These are phyloP conservation scores for Orychophragmus violaceus DNA, from an alignment of 345 rosid genomes.

Conservation along the genomic window DNA sequence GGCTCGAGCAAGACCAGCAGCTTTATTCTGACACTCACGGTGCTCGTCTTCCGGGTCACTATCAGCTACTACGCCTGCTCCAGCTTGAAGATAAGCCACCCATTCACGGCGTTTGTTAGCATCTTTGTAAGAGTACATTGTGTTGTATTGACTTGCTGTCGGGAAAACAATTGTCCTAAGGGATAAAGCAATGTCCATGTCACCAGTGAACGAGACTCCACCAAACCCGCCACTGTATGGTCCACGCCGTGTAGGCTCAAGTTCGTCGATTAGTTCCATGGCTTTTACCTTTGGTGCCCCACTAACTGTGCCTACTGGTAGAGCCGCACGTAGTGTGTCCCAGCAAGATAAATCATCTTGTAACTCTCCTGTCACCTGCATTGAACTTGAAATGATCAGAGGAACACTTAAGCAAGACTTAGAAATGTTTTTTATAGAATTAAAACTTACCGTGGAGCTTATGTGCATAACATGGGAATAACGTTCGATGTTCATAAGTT, in stretches of 20 bases:
- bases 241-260: slow-evolving; percentile 75
- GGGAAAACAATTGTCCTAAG: slow-evolving; percentile 82
- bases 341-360: slow-evolving; percentile 63
- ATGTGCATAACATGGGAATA: slow-evolving; percentile 97
- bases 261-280: slow-evolving; percentile 74
- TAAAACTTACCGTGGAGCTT: slow-evolving; percentile 71
- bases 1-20: slow-evolving; percentile 75
- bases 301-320: slow-evolving; percentile 89
- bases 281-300: slow-evolving; percentile 95
- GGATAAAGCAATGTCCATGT: slow-evolving; percentile 78
- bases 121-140: slow-evolving; percentile 63
- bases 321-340: slow-evolving; percentile 74
- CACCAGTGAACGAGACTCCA: slow-evolving; percentile 66
- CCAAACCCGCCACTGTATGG: slow-evolving; percentile 95
- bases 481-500: slow-evolving; percentile 80
- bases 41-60: slow-evolving; percentile 72
- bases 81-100: slow-evolving; percentile 82
- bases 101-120: slow-evolving; percentile 51
- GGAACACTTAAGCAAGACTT: neutral
- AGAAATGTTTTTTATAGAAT: too few species aligned
- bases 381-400: neutral
- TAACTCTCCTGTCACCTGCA: slow-evolving; percentile 80
- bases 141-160: slow-evolving; percentile 49
- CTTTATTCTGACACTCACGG: slow-evolving; percentile 73
- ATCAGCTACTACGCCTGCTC: slow-evolving; percentile 81